Evolutionary conservation across 257 asterid genomes (phyloP).

Genomic region (Lantana camara): DNA sequence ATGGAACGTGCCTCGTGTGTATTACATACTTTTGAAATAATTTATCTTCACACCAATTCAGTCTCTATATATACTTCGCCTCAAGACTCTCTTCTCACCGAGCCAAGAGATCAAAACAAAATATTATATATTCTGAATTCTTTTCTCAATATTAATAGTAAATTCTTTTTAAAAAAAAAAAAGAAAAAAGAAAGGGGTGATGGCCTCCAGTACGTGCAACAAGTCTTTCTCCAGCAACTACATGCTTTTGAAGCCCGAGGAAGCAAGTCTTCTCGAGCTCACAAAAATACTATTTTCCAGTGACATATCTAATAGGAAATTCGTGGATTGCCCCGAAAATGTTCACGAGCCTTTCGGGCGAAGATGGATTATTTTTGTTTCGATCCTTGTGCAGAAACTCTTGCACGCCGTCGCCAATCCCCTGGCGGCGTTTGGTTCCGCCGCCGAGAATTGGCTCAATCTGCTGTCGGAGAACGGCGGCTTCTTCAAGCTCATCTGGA

Average conservation of each 20-base stretch:
- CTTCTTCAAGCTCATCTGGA: slow-evolving; percentile 29
- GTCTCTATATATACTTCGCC: too few species aligned
- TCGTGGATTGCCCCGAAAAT: slow-evolving; percentile 43
- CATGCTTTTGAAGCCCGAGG: slow-evolving; percentile 46
- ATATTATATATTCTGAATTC: too few species aligned
- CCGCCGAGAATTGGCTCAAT: slow-evolving; percentile 57
- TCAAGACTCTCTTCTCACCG: too few species aligned
- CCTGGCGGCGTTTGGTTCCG: slow-evolving; percentile 43
- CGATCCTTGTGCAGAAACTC: slow-evolving; percentile 38
- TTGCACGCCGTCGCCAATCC: slow-evolving; percentile 37
- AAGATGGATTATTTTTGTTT: slow-evolving; percentile 47
- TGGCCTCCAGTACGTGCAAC: slow-evolving; percentile 32
- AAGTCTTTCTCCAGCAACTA: slow-evolving; percentile 44
- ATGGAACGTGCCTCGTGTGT: too few species aligned
- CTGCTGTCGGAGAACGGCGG: slow-evolving; percentile 47
- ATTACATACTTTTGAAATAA: too few species aligned
- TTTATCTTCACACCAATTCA: too few species aligned
- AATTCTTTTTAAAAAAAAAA: too few species aligned
- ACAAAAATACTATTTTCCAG: slow-evolving; percentile 34
- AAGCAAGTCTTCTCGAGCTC: slow-evolving; percentile 32
- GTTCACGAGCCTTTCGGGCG: slow-evolving; percentile 38
- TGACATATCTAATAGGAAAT: slow-evolving; percentile 33
- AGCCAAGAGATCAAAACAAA: too few species aligned
- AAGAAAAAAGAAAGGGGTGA: too few species aligned
- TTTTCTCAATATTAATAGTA: too few species aligned